A percentile compares a stretch with the other conserved stretches of the same genome.
These are phyloP conservation scores for Chondrostereum purpureum DNA, from an alignment of 1,284 basidiomycete genomes.

Conservation along the genomic window DNA sequence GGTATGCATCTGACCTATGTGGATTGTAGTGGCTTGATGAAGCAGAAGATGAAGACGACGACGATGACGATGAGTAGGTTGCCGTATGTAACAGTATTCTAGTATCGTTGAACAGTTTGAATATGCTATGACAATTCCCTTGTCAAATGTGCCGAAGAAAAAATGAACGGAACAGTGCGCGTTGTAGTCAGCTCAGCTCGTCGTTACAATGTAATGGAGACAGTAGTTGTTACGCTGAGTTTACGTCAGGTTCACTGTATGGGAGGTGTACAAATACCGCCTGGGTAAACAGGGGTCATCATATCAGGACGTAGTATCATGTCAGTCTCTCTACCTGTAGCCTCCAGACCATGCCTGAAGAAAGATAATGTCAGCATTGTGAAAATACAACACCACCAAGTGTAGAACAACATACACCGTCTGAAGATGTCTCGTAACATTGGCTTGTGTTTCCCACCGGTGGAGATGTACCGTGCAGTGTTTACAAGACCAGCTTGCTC, in stretches of 20 bases:
- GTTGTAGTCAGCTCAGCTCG: no score
- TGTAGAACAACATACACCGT: neutral
- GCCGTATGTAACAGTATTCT: neutral
- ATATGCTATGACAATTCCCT: neutral
- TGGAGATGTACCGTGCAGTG: neutral
- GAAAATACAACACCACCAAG: neutral
- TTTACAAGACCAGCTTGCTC: neutral
- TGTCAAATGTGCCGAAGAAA: neutral
- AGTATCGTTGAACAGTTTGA: neutral
- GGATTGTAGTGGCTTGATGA: slow-evolving; percentile 47
- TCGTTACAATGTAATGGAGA: no score
- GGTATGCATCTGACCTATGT: slow-evolving; percentile 11
- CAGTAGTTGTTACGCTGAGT: no score
- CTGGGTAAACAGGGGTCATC: no score
- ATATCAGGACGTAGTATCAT: neutral
- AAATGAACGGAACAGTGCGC: neutral
- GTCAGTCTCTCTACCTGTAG: neutral
- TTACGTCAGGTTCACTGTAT: no score
- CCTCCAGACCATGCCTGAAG: neutral
- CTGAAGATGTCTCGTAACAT: neutral
- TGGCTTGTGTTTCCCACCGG: neutral
- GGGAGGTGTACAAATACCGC: no score
- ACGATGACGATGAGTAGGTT: slow-evolving; percentile 27
- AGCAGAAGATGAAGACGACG: slow-evolving; percentile 51
- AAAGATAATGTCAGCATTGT: neutral